These are phyloP conservation scores for Epithemia pelagica DNA, from an alignment of 108 stramenopile genomes.

Conservation along the genomic window DNA sequence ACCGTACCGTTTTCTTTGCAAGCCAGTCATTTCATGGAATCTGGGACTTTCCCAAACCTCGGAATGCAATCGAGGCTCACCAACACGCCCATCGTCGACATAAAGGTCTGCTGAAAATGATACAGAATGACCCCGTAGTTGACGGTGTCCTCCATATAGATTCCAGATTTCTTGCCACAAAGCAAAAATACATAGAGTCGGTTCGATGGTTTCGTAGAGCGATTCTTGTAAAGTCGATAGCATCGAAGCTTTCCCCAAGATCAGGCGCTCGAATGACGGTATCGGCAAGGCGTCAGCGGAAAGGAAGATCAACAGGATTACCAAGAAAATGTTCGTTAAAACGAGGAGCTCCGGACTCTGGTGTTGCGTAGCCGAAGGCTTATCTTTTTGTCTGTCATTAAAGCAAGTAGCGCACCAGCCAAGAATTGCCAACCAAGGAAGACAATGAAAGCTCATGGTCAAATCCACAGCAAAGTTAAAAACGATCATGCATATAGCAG, in stretches of 20 bases:
- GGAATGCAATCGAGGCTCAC: not conserved
- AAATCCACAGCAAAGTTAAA: not conserved
- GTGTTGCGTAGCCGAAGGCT: not conserved
- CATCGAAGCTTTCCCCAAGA: not conserved
- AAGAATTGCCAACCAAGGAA: not conserved
- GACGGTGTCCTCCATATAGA: not conserved
- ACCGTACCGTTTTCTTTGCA: not conserved
- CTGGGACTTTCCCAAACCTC: slow-evolving; percentile 83
- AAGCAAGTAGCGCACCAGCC: not conserved
- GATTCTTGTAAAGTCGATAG: not conserved
- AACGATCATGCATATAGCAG: not conserved
- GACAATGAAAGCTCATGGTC: not conserved
- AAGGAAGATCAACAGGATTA: not conserved
- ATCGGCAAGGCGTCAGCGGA: not conserved
- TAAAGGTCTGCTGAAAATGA: not conserved
- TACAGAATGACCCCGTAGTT: not conserved
- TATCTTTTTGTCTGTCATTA: not conserved
- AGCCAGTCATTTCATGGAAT: slow-evolving; percentile 31
- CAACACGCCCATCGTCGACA: not conserved
- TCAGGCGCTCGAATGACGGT: not conserved
- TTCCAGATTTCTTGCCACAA: not conserved
- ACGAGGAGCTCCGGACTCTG: not conserved
- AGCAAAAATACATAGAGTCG: not conserved
- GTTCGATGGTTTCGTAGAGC: not conserved
- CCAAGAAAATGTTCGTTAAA: not conserved